phyloP scores from a whole-genome alignment of 345 rosid genomes.

The Linum trigynum region DNA sequence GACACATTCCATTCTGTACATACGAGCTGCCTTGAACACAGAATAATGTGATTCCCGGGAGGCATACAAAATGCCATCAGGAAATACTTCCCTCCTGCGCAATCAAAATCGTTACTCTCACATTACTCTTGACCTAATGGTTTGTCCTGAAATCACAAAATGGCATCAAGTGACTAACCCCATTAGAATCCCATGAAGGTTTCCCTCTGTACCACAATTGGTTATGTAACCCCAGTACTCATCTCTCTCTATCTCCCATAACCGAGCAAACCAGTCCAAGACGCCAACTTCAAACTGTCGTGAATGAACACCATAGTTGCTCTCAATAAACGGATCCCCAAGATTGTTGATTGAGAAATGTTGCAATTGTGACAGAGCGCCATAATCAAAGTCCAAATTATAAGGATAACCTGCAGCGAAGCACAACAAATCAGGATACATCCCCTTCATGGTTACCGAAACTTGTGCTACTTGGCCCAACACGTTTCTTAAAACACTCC shows the following conservation, averaged over 20 bases:
- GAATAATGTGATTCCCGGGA: conserved; percentile 85
- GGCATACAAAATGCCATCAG: conserved; percentile 87
- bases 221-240: conserved; percentile 99
- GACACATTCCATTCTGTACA: conserved; percentile 87
- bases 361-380: conserved; percentile 85
- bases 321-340: conserved; percentile 96
- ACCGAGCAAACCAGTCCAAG: conserved; percentile 96
- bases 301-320: conserved; percentile 97
- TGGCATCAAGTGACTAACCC: conserved; percentile 39
- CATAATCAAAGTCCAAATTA: conserved; percentile 92
- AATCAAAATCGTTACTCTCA: background rate
- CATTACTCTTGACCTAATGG: too few species aligned
- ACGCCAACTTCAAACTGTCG: conserved; percentile 99
- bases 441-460: background rate
- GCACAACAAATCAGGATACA: background rate
- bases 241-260: conserved; percentile 92
- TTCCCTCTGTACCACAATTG: conserved; percentile 97
- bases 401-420: conserved; percentile 74
- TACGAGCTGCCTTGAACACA: conserved; percentile 87
- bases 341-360: conserved; percentile 95
- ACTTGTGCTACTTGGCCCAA: background rate
- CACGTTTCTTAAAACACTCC: background rate
- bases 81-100: conserved; percentile 79
- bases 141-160: too few species aligned
- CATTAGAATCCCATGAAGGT: conserved; percentile 91